Base-by-base conservation (phyloP, 495 filamentous ascomycete genomes). In the Sporormia fimetaria region DNA sequence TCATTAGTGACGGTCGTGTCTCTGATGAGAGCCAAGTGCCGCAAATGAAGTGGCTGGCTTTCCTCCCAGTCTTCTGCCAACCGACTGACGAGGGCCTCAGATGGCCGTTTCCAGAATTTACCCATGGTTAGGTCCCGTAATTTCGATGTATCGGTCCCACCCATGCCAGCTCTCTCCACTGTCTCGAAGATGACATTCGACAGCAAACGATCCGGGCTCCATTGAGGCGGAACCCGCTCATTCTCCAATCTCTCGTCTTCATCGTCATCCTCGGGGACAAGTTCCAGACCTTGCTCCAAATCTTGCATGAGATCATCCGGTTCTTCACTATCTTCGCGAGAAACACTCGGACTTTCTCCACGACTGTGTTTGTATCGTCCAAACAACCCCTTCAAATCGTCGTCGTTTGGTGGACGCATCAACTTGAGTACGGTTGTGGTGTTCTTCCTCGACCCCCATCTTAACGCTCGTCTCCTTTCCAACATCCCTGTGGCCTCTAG, bases 401-500 rank as follows among this genome's bases (percentile, higher is more conserved):
- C 68, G 10, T 70, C 59, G 4, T 69, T 74, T 10, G 81, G 81
- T n/a, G 83, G 80, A 14, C 83, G 72, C 15, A 87, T 43, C 24
- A 83, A 80, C 58, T 80, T 78, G 23, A 92, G n/a, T 65, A 45
- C 83, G 87, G 11, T 67, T 60, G 39, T 69, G 63, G 16, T 63
- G 60, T 26, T 52, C 53, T 4, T 63, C 51, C 18, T 50, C 44
- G 8, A 53, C 46, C 42, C 67, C 65, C 33, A 69, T 64, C 2
- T 68, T 65, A 16, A 63, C 1, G 81, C 86, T 37, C 66, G 73
- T 12, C 86, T 78, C 26, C 81, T 76, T 40, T 72, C 73, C 22
- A 87, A 49, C 21, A 22, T 77, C 1, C 83, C 86, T 26, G 80
- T 67, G 30, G 71, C 66, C 39, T 80, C 80, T 27, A 83, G 68